These are phyloP conservation scores for Astrothelium subdiscretum DNA, from an alignment of 495 filamentous ascomycete species.

Conservation along the genomic window DNA sequence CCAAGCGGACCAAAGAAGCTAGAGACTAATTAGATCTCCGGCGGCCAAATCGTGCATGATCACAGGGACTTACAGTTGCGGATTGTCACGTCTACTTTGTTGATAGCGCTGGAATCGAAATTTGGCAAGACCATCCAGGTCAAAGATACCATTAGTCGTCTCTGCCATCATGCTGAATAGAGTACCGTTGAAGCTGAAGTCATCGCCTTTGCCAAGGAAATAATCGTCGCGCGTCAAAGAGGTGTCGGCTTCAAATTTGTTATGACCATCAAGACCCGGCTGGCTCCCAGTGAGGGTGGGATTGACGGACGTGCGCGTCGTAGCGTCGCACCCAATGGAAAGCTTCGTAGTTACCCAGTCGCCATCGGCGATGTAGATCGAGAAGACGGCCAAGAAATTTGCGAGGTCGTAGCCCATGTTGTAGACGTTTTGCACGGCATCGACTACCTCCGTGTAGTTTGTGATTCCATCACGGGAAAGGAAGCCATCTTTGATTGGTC, in stretches of 20 bases:
- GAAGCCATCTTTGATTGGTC: constrained; percentile 14
- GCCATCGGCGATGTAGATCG: constrained; percentile 26
- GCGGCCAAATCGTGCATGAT: background rate
- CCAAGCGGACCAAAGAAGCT: constrained; percentile 9
- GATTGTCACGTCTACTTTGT: constrained; percentile 15
- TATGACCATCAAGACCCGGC: constrained; percentile 32
- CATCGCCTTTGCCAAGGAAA: constrained; percentile 28
- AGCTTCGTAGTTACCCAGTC: constrained; percentile 31
- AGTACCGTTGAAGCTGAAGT: constrained; percentile 33
- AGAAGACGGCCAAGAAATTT: constrained; percentile 25
- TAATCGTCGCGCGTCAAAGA: constrained; percentile 34
- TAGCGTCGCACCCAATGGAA: constrained; percentile 35
- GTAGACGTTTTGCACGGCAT: constrained; percentile 34
- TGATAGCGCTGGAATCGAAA: constrained; percentile 29
- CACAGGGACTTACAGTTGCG: background rate
- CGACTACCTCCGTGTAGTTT: constrained; percentile 33
- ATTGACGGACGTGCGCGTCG: constrained; percentile 25
- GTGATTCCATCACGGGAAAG: constrained; percentile 33
- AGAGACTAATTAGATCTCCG: background rate
- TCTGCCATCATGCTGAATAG: constrained; percentile 27
- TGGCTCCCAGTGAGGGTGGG: constrained; percentile 26
- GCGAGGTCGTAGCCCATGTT: constrained; percentile 33
- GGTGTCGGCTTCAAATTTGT: constrained; percentile 34
- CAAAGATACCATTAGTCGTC: constrained; percentile 12
- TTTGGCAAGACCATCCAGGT: constrained; percentile 20